Conservation (phyloP, 2,329 filamentous ascomycete species). For the Magnaporthiopsis poae region DNA sequence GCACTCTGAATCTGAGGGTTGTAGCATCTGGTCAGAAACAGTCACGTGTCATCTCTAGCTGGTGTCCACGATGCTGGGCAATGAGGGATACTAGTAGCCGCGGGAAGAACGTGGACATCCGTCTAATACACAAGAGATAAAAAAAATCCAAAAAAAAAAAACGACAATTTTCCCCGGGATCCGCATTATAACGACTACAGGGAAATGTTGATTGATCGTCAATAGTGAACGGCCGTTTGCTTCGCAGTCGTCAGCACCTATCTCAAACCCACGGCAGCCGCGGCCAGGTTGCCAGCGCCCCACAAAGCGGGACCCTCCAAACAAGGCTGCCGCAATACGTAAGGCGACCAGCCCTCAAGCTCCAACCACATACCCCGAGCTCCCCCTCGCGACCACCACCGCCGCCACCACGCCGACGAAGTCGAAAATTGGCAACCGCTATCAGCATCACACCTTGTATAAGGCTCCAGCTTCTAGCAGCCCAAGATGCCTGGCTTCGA, state of each 20-base stretch:
- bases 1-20: no score
- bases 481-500: conserved; percentile 87
- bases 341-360: neutral
- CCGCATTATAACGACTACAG: no score
- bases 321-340: neutral
- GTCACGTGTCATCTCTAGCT: neutral
- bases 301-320: neutral
- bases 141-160: no score
- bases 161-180: no score
- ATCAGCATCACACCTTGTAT: neutral
- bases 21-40: neutral
- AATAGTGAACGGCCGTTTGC: no score
- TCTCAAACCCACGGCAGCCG: no score
- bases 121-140: no score
- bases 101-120: no score
- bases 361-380: neutral
- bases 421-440: neutral
- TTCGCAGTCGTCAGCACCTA: no score
- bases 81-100: neutral
- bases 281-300: neutral
- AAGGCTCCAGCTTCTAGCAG: neutral
- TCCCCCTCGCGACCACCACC: neutral
- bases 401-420: neutral
- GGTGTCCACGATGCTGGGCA: neutral
- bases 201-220: no score